Conservation (phyloP, 176 grass and related monocot species). For the Poa annua region DNA sequence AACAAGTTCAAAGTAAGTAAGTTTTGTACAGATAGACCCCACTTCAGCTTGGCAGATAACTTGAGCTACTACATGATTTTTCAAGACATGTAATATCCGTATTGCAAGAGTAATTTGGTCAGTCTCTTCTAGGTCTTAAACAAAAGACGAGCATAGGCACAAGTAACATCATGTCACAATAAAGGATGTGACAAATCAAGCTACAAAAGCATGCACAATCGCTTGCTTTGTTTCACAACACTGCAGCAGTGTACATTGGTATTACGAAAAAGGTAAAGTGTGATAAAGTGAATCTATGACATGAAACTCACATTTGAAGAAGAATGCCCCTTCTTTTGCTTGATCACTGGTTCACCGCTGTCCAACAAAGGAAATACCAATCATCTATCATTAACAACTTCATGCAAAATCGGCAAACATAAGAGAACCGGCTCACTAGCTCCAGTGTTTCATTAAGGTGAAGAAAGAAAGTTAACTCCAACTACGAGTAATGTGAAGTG, state of each 20-base stretch:
- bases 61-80: slow-evolving; percentile 32
- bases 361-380: slow-evolving; percentile 40
- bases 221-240: slow-evolving; percentile 4
- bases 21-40: neutral
- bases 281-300: slow-evolving; percentile 1
- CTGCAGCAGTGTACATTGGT: slow-evolving; percentile 1
- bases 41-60: slow-evolving; percentile 28
- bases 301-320: slow-evolving; percentile 58
- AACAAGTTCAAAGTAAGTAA: slow-evolving; percentile 7
- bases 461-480: slow-evolving; percentile 39
- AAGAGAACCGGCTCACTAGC: slow-evolving; percentile 4
- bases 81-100: slow-evolving; percentile 23
- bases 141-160: neutral
- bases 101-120: slow-evolving; percentile 25
- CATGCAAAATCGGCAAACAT: slow-evolving; percentile 12
- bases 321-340: slow-evolving; percentile 43
- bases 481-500: slow-evolving; percentile 49
- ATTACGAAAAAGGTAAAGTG: neutral
- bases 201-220: slow-evolving; percentile 28
- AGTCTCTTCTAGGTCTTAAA: neutral
- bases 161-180: slow-evolving; percentile 22
- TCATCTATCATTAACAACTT: slow-evolving; percentile 22
- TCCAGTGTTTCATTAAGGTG: neutral
- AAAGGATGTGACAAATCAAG: neutral
- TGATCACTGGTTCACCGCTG: slow-evolving; percentile 45